Conservation (phyloP, 2,329 filamentous ascomycete species). For the Delphinella strobiligena region DNA sequence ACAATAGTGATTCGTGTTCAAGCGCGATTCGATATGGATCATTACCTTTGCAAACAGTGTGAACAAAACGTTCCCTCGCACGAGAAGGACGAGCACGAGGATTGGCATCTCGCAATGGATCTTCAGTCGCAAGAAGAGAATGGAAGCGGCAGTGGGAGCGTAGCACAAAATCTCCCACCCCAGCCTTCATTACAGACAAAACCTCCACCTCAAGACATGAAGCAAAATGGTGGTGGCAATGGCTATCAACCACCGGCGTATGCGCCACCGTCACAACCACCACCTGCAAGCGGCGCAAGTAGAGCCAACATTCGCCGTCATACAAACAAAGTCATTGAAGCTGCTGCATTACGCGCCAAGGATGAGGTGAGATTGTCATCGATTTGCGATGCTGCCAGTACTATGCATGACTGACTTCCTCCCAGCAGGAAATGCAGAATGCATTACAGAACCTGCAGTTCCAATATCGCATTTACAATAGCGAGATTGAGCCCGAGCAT, state of each 20-base stretch:
- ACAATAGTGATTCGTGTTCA: no score
- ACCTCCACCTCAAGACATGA: background rate
- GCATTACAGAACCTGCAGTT: slow-evolving; percentile 28
- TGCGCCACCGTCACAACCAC: slow-evolving; percentile 8
- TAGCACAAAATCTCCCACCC: background rate
- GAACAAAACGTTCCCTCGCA: background rate
- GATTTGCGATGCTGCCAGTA: background rate
- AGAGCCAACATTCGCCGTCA: slow-evolving; percentile 13
- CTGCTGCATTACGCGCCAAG: slow-evolving; percentile 23
- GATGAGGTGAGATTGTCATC: slow-evolving; percentile 23
- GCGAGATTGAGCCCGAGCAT: slow-evolving; percentile 36
- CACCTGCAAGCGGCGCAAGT: slow-evolving; percentile 1
- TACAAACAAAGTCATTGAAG: slow-evolving; percentile 29
- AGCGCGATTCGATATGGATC: slow-evolving; percentile 1
- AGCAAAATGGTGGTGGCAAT: background rate
- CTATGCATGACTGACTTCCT: background rate
- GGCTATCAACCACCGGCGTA: slow-evolving; percentile 7
- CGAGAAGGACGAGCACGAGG: slow-evolving; percentile 60
- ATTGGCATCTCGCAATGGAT: slow-evolving; percentile 84
- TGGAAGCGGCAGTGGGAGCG: background rate
- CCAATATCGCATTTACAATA: slow-evolving; percentile 30
- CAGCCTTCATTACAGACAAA: background rate
- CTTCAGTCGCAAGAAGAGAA: slow-evolving; percentile 50
- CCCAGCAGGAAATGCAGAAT: slow-evolving; percentile 33
- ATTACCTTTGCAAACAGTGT: slow-evolving; percentile 1